phyloP scores from a whole-genome alignment of 768 basidiomycete genomes.

The Podaxis carcinomalis region DNA sequence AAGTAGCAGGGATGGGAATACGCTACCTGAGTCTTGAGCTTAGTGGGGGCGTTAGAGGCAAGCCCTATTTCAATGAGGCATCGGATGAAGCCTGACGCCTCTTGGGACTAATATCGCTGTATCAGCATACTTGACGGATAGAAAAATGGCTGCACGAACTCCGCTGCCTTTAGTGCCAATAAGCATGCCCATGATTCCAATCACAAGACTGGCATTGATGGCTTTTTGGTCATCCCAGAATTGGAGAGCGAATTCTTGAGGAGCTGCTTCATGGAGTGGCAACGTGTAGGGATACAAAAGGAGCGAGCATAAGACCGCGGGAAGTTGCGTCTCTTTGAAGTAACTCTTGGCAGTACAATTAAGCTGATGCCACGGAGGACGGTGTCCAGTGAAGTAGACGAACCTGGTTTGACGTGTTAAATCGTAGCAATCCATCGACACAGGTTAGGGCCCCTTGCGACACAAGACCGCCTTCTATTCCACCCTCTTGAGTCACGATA shows the following conservation, averaged over 20 bases:
- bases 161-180: slow-evolving; percentile 65
- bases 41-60: slow-evolving; percentile 89
- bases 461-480: slow-evolving; percentile 85
- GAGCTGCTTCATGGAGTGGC: slow-evolving; percentile 52
- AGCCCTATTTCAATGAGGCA: slow-evolving; percentile 85
- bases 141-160: slow-evolving; percentile 33
- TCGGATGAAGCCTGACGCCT: slow-evolving; percentile 52
- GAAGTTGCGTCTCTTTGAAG: slow-evolving; percentile 84
- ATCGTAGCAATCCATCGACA: slow-evolving; percentile 82
- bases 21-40: slow-evolving; percentile 79
- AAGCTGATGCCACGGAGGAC: slow-evolving; percentile 11
- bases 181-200: slow-evolving; percentile 85
- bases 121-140: slow-evolving; percentile 4
- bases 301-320: slow-evolving; percentile 60
- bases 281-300: slow-evolving; percentile 68
- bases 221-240: slow-evolving; percentile 94
- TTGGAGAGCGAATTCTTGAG: slow-evolving; percentile 90
- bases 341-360: slow-evolving; percentile 64
- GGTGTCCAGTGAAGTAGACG: slow-evolving; percentile 13
- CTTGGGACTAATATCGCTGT: slow-evolving; percentile 46
- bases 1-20: neutral
- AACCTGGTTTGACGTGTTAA: slow-evolving; percentile 94
- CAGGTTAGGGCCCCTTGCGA: slow-evolving; percentile 84
- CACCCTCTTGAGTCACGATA: slow-evolving; percentile 83
- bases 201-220: slow-evolving; percentile 72